Percentiles rank a stretch among this genome's conserved stretches.
Evolutionary conservation across 2,329 filamentous ascomycete species (phyloP).

Genomic region (Diaporthe sp.): DNA sequence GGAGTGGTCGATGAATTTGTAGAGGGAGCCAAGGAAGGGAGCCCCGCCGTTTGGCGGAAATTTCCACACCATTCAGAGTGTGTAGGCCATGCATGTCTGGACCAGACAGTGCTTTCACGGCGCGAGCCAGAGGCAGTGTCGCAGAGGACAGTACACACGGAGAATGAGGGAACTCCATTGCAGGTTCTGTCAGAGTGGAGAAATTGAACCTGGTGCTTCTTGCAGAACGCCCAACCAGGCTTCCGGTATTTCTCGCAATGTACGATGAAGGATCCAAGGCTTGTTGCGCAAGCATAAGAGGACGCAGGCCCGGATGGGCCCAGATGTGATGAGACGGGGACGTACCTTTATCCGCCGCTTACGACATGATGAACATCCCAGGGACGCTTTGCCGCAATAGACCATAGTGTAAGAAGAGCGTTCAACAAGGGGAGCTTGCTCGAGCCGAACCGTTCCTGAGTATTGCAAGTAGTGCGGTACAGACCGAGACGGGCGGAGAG

Average conservation of each 20-base stretch:
- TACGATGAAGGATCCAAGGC: constrained; percentile 5
- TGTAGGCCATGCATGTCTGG: neutral
- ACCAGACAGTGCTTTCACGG: neutral
- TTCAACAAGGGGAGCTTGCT: neutral
- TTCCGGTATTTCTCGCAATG: neutral
- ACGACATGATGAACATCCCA: constrained; percentile 65
- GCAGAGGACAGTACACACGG: neutral
- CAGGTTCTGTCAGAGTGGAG: neutral
- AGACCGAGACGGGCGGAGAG: neutral
- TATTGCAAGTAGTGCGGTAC: neutral
- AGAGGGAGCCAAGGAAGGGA: too few relatives aligned
- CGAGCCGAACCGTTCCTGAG: neutral
- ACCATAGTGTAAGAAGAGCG: constrained; percentile 53
- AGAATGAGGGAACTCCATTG: neutral
- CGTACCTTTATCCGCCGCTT: constrained; percentile 65
- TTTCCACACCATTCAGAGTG: neutral
- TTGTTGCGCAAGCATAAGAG: neutral
- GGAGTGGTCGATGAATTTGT: too few relatives aligned
- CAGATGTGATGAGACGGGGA: constrained; percentile 27
- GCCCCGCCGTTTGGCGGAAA: neutral
- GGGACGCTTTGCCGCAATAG: constrained; percentile 67
- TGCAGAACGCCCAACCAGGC: neutral
- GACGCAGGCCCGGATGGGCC: neutral
- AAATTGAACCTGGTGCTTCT: neutral
- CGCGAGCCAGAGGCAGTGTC: neutral